These are phyloP conservation scores for Blastomyces silverae DNA, from an alignment of 2,329 filamentous ascomycete species.

Conservation along the genomic window DNA sequence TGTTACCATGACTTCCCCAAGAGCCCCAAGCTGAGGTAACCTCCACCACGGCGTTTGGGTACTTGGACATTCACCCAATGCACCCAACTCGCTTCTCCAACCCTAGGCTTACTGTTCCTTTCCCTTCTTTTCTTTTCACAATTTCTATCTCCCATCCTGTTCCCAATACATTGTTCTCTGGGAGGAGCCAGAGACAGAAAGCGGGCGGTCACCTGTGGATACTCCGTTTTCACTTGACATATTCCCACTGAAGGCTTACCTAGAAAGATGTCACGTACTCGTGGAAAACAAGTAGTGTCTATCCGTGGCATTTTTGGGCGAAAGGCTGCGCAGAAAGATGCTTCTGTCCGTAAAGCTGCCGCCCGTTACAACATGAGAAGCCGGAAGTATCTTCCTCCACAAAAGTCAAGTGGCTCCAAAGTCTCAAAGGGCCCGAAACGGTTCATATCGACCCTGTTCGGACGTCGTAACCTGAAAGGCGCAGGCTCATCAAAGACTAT, in stretches of 20 bases:
- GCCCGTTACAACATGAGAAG: not conserved
- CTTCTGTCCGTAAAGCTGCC: not conserved
- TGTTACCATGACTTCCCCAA: not conserved
- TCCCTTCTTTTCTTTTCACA: not conserved
- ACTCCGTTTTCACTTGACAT: not conserved
- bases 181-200: not conserved
- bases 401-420: not conserved
- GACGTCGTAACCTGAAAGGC: not conserved
- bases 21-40: not conserved
- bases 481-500: not conserved
- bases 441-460: not conserved
- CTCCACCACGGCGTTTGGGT: not conserved
- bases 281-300: not conserved
- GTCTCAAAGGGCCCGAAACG: not conserved
- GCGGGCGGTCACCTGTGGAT: not conserved
- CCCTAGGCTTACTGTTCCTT: not conserved
- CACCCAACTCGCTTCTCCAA: not conserved
- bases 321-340: not conserved
- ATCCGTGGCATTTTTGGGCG: slow-evolving; percentile 3
- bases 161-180: not conserved
- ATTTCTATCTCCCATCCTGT: no score
- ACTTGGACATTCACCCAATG: no score
- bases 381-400: not conserved
- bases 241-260: not conserved
- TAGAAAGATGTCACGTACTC: slow-evolving; percentile 6